A percentile compares a stretch with the other conserved stretches of the same genome.
phyloP scores from a whole-genome alignment of 768 basidiomycete genomes.

The Erythrobasidium yunnanense region DNA sequence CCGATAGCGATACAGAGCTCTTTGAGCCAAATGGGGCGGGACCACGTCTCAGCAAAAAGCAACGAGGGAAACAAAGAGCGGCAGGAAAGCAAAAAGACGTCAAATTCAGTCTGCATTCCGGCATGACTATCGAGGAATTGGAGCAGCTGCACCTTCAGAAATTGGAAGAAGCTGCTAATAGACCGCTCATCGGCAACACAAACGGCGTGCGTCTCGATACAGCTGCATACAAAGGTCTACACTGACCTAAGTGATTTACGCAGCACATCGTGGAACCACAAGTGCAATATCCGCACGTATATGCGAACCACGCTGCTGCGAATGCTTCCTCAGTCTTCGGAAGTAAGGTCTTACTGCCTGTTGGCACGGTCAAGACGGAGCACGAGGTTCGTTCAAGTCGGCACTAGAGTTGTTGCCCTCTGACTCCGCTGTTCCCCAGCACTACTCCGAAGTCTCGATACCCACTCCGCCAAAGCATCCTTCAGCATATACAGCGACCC shows the following conservation, averaged over 20 bases:
- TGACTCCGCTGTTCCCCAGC: slow-evolving; percentile 45
- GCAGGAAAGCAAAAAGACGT: slow-evolving; percentile 16
- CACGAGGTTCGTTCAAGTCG: slow-evolving; percentile 50
- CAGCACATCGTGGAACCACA: slow-evolving; percentile 39
- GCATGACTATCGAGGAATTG: slow-evolving; percentile 21
- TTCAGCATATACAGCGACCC: slow-evolving; percentile 57
- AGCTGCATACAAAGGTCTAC: slow-evolving; percentile 21
- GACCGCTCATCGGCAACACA: slow-evolving; percentile 17
- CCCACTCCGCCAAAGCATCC: slow-evolving; percentile 75
- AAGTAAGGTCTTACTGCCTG: slow-evolving; percentile 65
- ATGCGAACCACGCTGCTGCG: slow-evolving; percentile 59
- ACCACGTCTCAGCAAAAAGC: background rate
- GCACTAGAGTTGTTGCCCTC: background rate
- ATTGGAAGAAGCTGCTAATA: slow-evolving; percentile 14
- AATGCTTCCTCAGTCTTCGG: slow-evolving; percentile 63
- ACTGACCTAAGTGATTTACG: background rate
- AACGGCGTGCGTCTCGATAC: slow-evolving; percentile 11
- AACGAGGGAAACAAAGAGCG: slow-evolving; percentile 1
- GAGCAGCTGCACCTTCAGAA: slow-evolving; percentile 11
- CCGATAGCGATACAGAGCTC: background rate
- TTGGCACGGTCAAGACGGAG: slow-evolving; percentile 62
- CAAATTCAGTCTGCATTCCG: slow-evolving; percentile 17
- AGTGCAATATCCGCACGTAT: slow-evolving; percentile 68
- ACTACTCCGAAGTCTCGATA: slow-evolving; percentile 76
- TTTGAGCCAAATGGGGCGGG: slow-evolving; percentile 13